These are phyloP conservation scores for Nakazawaea wyomingensis DNA, from an alignment of 805 yeast species.

Conservation along the genomic window DNA sequence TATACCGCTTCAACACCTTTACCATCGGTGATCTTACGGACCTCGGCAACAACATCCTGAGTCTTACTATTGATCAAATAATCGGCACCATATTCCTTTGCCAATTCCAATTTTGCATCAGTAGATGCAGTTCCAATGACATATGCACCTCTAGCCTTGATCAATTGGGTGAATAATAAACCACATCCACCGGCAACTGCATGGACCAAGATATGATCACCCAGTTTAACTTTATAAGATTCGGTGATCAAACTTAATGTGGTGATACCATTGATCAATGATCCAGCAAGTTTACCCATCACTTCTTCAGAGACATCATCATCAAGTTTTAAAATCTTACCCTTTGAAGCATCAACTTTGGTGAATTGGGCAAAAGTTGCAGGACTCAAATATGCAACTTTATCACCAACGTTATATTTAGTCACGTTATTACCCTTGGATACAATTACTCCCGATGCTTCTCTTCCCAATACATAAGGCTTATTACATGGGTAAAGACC, in stretches of 20 bases:
- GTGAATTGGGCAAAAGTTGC: slow-evolving; percentile 73
- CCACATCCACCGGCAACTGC: slow-evolving; percentile 99
- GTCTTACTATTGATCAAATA: slow-evolving; percentile 49
- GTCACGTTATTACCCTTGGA: slow-evolving; percentile 56
- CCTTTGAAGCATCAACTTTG: slow-evolving; percentile 33
- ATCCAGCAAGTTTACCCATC: slow-evolving; percentile 53
- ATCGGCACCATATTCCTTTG: slow-evolving; percentile 74
- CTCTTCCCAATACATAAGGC: slow-evolving; percentile 69
- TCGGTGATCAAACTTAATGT: slow-evolving; percentile 67
- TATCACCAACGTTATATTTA: slow-evolving; percentile 60
- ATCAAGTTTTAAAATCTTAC: slow-evolving; percentile 44
- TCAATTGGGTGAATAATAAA: slow-evolving; percentile 58
- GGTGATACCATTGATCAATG: slow-evolving; percentile 70
- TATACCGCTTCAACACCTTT: slow-evolving; percentile 64
- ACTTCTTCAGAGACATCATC: slow-evolving; percentile 40
- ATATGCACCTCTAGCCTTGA: slow-evolving; percentile 61
- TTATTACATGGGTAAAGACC: slow-evolving; percentile 62
- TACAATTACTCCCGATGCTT: slow-evolving; percentile 65
- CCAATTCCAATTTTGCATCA: slow-evolving; percentile 62
- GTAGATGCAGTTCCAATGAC: slow-evolving; percentile 84
- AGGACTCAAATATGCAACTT: slow-evolving; percentile 50
- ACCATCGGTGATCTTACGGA: slow-evolving; percentile 56
- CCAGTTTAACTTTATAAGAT: slow-evolving; percentile 60
- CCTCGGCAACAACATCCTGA: slow-evolving; percentile 52
- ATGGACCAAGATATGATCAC: slow-evolving; percentile 70